Evolutionary conservation across 2,329 filamentous ascomycete species (phyloP).

Genomic region (Conoideocrella luteorostrata): DNA sequence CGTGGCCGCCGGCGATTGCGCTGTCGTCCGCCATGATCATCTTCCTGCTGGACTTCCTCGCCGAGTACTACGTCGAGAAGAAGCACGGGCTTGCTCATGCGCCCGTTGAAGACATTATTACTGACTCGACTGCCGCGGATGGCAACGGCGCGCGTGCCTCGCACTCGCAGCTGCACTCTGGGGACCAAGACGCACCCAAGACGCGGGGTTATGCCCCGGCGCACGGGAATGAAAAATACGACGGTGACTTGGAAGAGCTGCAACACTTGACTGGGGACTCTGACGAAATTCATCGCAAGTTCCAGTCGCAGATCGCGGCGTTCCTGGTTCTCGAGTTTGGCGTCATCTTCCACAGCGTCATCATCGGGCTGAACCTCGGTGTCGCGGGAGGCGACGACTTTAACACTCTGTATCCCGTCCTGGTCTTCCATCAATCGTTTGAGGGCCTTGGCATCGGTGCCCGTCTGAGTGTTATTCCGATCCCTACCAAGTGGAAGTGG

Average conservation of each 20-base stretch:
- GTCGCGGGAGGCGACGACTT: constrained; percentile 50
- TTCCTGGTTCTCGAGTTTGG: constrained; percentile 51
- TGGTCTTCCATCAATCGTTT: constrained; percentile 59
- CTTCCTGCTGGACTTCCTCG: constrained; percentile 44
- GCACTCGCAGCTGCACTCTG: constrained; percentile 34
- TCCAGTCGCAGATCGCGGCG: constrained; percentile 35
- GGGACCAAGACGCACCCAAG: constrained; percentile 27
- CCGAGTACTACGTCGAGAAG: constrained; percentile 42
- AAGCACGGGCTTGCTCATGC: constrained; percentile 31
- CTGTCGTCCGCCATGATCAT: constrained; percentile 40
- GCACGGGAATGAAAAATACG: constrained; percentile 8
- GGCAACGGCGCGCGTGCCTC: constrained; percentile 10
- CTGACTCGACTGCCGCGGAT: constrained; percentile 5
- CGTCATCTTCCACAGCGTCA: constrained; percentile 57
- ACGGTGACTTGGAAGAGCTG: constrained; percentile 14
- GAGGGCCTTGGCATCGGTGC: constrained; percentile 58
- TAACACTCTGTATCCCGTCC: constrained; percentile 49
- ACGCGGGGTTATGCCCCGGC: not conserved
- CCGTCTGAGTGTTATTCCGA: constrained; percentile 50
- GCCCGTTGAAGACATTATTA: constrained; percentile 21
- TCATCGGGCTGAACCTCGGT: constrained; percentile 57
- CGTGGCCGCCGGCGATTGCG: constrained; percentile 46
- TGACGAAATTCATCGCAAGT: constrained; percentile 8
- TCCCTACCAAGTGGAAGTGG: constrained; percentile 33
- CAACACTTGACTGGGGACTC: constrained; percentile 14